A percentile compares a stretch with the other conserved stretches of the same genome.
Evolutionary conservation across 495 filamentous ascomycete genomes (phyloP).

Genomic region (Barbatosphaeria neglecta): DNA sequence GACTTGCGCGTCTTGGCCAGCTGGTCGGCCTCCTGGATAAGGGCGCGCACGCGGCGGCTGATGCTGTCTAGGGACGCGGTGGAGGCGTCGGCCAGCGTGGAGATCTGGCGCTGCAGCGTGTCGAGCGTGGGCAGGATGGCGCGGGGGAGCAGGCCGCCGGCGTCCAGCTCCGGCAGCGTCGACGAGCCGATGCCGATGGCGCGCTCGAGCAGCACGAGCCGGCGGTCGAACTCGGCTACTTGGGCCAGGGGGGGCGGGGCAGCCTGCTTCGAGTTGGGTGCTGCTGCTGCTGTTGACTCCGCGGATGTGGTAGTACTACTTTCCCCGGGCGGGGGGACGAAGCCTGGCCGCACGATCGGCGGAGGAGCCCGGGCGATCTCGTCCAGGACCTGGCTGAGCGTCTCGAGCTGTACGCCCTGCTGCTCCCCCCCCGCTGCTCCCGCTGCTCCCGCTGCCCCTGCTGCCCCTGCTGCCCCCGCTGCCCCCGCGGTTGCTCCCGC

Average conservation of each 20-base stretch:
- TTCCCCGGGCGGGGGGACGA: too few species aligned
- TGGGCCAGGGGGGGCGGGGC: slow-evolving; percentile 60
- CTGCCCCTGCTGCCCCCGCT: slow-evolving; percentile 45
- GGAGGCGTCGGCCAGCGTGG: slow-evolving; percentile 50
- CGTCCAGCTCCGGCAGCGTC: slow-evolving; percentile 50
- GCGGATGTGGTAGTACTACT: too few species aligned
- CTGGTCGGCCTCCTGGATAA: slow-evolving; percentile 69
- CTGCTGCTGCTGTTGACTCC: too few species aligned
- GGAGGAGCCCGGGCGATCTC: slow-evolving; percentile 32
- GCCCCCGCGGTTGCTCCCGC: slow-evolving; percentile 14
- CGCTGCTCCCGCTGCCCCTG: slow-evolving; percentile 25
- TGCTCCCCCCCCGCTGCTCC: slow-evolving; percentile 15
- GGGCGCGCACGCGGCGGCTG: slow-evolving; percentile 56
- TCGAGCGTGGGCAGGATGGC: slow-evolving; percentile 74
- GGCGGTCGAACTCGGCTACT: slow-evolving; percentile 76
- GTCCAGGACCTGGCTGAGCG: slow-evolving; percentile 56
- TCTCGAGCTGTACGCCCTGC: slow-evolving; percentile 32
- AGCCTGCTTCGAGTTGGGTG: slow-evolving; percentile 46
- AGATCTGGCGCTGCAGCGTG: slow-evolving; percentile 59
- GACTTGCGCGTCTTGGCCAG: slow-evolving; percentile 61
- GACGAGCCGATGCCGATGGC: slow-evolving; percentile 66
- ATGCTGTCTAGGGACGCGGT: slow-evolving; percentile 62
- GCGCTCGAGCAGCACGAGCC: slow-evolving; percentile 67
- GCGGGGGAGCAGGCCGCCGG: slow-evolving; percentile 40
- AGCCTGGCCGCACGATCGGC: too few species aligned